These are phyloP conservation scores for Adiantum capillusveneris DNA, from an alignment of 75 land plant genomes.

Conservation along the genomic window DNA sequence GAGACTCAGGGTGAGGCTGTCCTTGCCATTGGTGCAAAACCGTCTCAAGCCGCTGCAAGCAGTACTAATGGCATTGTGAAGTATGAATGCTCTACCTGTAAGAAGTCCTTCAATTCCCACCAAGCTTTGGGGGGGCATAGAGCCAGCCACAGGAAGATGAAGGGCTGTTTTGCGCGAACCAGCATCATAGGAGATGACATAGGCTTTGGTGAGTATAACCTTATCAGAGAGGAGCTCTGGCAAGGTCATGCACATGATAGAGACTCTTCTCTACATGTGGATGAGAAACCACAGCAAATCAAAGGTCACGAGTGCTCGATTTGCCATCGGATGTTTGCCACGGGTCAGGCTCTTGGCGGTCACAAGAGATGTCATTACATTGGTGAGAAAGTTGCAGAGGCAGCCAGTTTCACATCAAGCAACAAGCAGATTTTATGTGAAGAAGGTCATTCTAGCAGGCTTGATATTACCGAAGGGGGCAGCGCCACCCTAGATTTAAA, in stretches of 20 bases:
- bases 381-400: neutral
- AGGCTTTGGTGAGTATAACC: too few species aligned
- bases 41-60: too few species aligned
- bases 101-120: slow-evolving; percentile 39
- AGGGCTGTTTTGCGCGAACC: slow-evolving; percentile 31
- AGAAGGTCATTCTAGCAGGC: too few species aligned
- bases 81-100: slow-evolving; percentile 43
- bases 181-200: slow-evolving; percentile 6
- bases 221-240: too few species aligned
- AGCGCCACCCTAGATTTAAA: neutral
- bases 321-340: slow-evolving; percentile 40
- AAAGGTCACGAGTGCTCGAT: slow-evolving; percentile 50
- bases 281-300: slow-evolving; percentile 1
- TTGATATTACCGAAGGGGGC: too few species aligned
- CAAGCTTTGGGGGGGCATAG: slow-evolving; percentile 48
- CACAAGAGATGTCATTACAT: slow-evolving; percentile 56
- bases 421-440: too few species aligned
- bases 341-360: slow-evolving; percentile 56
- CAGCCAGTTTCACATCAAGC: neutral
- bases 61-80: neutral
- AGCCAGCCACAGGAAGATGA: slow-evolving; percentile 46
- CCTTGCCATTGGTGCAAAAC: too few species aligned
- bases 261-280: neutral
- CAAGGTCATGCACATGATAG: too few species aligned
- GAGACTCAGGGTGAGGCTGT: too few species aligned